These are phyloP conservation scores for Solanum hybrid DNA, from an alignment of 305 asterid species.

Conservation along the genomic window DNA sequence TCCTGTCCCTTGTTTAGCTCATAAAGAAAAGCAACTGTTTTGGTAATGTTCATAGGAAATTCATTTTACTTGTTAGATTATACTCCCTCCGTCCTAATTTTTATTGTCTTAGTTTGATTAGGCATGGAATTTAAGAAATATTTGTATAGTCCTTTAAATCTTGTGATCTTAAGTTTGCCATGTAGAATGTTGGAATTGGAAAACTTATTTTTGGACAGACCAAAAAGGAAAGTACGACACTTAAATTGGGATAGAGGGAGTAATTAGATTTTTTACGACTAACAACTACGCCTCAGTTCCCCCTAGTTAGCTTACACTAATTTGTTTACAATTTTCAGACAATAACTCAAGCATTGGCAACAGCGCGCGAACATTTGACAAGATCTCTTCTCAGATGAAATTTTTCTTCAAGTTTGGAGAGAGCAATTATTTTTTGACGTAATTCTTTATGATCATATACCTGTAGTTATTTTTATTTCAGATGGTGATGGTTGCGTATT, in stretches of 20 bases:
- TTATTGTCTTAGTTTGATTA: neutral
- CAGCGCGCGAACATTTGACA: constrained; percentile 68
- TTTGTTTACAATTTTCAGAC: constrained; percentile 33
- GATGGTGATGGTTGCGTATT: neutral
- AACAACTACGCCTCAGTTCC: neutral
- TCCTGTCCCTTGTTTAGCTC: neutral
- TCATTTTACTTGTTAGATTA: neutral
- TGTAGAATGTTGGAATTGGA: neutral
- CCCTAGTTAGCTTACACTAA: neutral
- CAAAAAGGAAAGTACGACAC: neutral
- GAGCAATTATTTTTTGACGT: neutral
- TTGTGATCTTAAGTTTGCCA: neutral
- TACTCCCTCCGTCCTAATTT: neutral
- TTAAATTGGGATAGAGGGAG: neutral
- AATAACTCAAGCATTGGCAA: constrained; percentile 61
- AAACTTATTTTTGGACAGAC: neutral
- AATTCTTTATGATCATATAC: neutral
- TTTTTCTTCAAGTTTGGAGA: neutral
- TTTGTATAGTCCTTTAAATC: neutral
- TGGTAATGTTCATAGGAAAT: neutral
- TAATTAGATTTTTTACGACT: neutral
- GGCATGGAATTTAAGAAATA: neutral
- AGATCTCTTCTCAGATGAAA: constrained; percentile 60
- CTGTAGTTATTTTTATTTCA: neutral
- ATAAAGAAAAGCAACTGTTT: neutral